phyloP scores from a whole-genome alignment of 495 filamentous ascomycete species.

The Aspergillus conjunctus region DNA sequence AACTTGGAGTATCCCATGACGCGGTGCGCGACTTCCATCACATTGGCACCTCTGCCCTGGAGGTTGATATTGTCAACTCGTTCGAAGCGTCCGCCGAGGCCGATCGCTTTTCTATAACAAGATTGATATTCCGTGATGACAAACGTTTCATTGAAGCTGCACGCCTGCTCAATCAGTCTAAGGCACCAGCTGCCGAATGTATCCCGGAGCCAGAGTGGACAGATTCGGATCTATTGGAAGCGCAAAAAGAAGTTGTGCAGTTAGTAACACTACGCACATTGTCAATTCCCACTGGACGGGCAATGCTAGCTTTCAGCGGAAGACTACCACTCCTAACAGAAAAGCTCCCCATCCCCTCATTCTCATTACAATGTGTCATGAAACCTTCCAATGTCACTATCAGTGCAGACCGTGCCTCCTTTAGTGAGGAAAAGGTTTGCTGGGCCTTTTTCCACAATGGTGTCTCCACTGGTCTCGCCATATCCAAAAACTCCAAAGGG shows the following conservation, averaged over 20 bases:
- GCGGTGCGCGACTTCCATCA: slow-evolving; percentile 73
- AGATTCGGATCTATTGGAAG: slow-evolving; percentile 84
- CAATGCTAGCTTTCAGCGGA: slow-evolving; percentile 80
- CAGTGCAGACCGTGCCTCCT: slow-evolving; percentile 76
- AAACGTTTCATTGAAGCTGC: slow-evolving; percentile 81
- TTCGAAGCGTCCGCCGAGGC: slow-evolving; percentile 71
- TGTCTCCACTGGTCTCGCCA: slow-evolving; percentile 84
- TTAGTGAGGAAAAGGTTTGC: slow-evolving; percentile 91
- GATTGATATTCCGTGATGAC: slow-evolving; percentile 87
- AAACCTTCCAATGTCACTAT: slow-evolving; percentile 88
- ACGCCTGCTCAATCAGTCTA: slow-evolving; percentile 74
- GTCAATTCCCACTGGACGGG: slow-evolving; percentile 81
- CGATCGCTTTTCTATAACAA: slow-evolving; percentile 78
- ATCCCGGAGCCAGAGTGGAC: slow-evolving; percentile 75
- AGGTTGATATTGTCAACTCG: slow-evolving; percentile 58
- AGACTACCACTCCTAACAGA: slow-evolving; percentile 86
- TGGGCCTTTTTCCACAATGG: slow-evolving; percentile 99
- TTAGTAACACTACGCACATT: slow-evolving; percentile 83
- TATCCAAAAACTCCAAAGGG: slow-evolving; percentile 84
- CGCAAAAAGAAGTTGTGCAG: slow-evolving; percentile 87
- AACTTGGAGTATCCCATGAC: slow-evolving; percentile 58
- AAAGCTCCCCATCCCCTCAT: slow-evolving; percentile 81
- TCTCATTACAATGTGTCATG: slow-evolving; percentile 85
- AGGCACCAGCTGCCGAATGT: slow-evolving; percentile 73
- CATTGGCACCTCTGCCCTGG: slow-evolving; percentile 63